A percentile compares a stretch with the other conserved stretches of the same genome.
Conservation (phyloP, 805 yeast species). For the Lipomyces japonicus region DNA sequence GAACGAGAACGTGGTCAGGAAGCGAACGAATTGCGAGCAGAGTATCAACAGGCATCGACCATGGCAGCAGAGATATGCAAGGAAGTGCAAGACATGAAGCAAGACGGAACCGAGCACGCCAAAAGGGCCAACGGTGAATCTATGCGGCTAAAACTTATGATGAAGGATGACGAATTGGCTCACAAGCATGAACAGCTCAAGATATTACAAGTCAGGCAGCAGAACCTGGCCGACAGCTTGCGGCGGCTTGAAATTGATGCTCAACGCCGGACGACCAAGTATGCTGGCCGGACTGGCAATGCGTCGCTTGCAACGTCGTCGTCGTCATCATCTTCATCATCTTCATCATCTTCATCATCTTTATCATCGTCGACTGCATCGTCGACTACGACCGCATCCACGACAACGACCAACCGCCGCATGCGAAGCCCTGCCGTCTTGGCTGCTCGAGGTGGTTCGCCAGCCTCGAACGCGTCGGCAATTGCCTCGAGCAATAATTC, state of each 20-base stretch:
- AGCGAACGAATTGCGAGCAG: conserved; percentile 47
- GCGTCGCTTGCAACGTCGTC: conserved; percentile 17
- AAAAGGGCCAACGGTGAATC: conserved; percentile 32
- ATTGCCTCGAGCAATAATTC: background rate
- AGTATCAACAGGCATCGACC: conserved; percentile 35
- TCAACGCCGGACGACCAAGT: conserved; percentile 22
- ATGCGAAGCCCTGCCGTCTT: conserved; percentile 12
- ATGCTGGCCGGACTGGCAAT: conserved; percentile 18
- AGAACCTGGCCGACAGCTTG: conserved; percentile 36
- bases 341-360: no score
- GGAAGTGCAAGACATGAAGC: conserved; percentile 35
- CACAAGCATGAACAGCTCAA: conserved; percentile 32
- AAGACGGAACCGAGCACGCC: conserved; percentile 27
- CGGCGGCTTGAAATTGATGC: conserved; percentile 26
- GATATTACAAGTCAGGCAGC: conserved; percentile 33
- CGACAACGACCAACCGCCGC: no score
- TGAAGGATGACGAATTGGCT: conserved; percentile 35
- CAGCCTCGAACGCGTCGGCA: background rate
- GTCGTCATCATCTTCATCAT: no score
- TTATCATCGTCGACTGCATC: no score
- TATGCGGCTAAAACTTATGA: conserved; percentile 32
- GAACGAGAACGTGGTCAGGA: conserved; percentile 46
- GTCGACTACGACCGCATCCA: no score
- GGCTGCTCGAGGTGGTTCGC: background rate
- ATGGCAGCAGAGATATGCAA: conserved; percentile 35